Conservation (phyloP, 352 stramenopile species). For the Bremia lactucae region DNA sequence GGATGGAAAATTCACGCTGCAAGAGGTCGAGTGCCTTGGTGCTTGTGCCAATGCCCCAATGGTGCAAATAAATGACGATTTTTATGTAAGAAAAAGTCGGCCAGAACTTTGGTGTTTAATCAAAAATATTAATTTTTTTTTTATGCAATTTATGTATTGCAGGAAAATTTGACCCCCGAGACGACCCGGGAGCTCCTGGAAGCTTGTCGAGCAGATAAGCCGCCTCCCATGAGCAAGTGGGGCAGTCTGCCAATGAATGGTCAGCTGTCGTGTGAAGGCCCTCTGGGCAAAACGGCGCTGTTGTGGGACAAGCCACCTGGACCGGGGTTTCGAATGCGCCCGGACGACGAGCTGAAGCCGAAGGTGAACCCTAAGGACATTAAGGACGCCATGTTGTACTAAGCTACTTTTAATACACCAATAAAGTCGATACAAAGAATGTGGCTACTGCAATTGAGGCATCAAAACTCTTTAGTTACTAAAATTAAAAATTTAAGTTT, state of each 20-base stretch:
- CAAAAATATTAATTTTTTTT: no score
- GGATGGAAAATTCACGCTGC: constrained; percentile 87
- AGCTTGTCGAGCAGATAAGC: constrained; percentile 89
- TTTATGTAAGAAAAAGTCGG: constrained; percentile 79
- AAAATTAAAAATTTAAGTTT: no score
- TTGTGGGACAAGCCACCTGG: constrained; percentile 74
- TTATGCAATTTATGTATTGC: no score
- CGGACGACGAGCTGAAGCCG: constrained; percentile 85
- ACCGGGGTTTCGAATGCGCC: constrained; percentile 86
- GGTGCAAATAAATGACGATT: constrained; percentile 99
- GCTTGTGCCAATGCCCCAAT: constrained; percentile 99
- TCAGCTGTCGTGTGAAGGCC: constrained; percentile 97
- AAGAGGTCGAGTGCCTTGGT: constrained; percentile 98
- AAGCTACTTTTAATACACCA: no score
- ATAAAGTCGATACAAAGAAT: no score
- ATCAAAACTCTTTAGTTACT: no score
- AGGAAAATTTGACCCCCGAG: constrained; percentile 97
- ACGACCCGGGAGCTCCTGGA: constrained; percentile 96
- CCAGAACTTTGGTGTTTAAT: no score
- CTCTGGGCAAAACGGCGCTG: constrained; percentile 92
- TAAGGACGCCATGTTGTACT: constrained; percentile 87
- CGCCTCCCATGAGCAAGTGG: constrained; percentile 95
- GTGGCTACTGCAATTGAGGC: no score
- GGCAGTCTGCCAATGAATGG: constrained; percentile 99
- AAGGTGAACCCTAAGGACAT: constrained; percentile 91